phyloP scores from a whole-genome alignment of 2,329 filamentous ascomycete species.

The Whalleya microplaca region DNA sequence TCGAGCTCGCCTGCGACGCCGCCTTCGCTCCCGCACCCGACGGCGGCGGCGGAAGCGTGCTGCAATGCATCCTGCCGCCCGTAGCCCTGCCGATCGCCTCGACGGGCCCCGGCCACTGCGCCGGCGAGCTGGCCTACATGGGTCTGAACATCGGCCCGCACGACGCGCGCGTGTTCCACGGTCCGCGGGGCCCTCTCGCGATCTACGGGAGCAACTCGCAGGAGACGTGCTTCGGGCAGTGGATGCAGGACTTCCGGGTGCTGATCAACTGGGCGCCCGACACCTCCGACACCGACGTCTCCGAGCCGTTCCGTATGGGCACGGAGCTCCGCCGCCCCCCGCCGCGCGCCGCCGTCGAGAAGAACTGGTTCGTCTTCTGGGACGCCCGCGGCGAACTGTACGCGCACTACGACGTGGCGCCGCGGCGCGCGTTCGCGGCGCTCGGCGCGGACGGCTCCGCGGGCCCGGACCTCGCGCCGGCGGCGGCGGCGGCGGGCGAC shows the following conservation, averaged over 20 bases:
- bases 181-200: slow-evolving; percentile 52
- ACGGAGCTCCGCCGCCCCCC: slow-evolving; percentile 57
- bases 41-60: slow-evolving; percentile 36
- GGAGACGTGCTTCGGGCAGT: slow-evolving; percentile 61
- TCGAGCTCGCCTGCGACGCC: slow-evolving; percentile 55
- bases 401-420: slow-evolving; percentile 57
- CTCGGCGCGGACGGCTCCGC: slow-evolving; percentile 49
- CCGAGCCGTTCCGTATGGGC: no score
- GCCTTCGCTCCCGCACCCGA: no score
- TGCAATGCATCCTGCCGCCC: slow-evolving; percentile 48
- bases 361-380: slow-evolving; percentile 69
- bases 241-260: slow-evolving; percentile 56
- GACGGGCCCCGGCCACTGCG: slow-evolving; percentile 49
- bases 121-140: slow-evolving; percentile 47
- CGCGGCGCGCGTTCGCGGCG: slow-evolving; percentile 53
- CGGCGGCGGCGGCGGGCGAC: slow-evolving; percentile 41
- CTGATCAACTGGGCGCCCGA: slow-evolving; percentile 47
- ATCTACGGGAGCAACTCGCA: slow-evolving; percentile 60
- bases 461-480: slow-evolving; percentile 50
- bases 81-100: slow-evolving; percentile 49
- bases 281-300: no score
- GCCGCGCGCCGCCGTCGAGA: slow-evolving; percentile 53
- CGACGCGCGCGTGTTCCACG: slow-evolving; percentile 62
- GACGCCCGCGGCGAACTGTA: slow-evolving; percentile 50
- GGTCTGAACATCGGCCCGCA: slow-evolving; percentile 55